Conservation (phyloP, 768 basidiomycete species). For the Leccinum olivaceopallidum region DNA sequence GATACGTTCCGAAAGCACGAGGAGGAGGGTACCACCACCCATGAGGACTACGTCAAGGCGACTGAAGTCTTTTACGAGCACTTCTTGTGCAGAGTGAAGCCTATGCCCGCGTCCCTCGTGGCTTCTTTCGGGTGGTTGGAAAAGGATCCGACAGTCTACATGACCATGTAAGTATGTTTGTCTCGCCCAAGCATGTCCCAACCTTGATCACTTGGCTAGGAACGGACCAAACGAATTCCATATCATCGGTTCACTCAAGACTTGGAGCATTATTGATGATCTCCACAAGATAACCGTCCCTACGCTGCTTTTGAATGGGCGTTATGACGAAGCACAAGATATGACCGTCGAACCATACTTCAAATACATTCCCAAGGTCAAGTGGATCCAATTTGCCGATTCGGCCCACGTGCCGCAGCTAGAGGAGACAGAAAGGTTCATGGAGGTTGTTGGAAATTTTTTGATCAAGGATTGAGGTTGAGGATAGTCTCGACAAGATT, state of each 20-base stretch:
- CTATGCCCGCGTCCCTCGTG: conserved; percentile 43
- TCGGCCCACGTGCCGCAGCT: conserved; percentile 38
- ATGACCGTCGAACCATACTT: conserved; percentile 36
- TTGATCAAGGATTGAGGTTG: conserved; percentile 18
- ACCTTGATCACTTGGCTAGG: conserved; percentile 25
- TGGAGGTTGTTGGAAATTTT: conserved; percentile 35
- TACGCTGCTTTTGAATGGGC: conserved; percentile 39
- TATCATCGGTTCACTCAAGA: conserved; percentile 34
- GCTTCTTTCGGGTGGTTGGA: conserved; percentile 35
- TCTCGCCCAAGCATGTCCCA: background rate
- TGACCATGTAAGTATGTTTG: conserved; percentile 41
- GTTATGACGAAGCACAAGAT: conserved; percentile 39
- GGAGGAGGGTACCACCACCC: conserved; percentile 41
- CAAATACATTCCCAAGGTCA: conserved; percentile 31
- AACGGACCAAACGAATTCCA: conserved; percentile 42
- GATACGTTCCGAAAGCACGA: conserved; percentile 47
- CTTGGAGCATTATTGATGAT: conserved; percentile 37
- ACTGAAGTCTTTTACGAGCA: conserved; percentile 42
- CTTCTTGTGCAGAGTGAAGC: conserved; percentile 45
- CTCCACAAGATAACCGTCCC: conserved; percentile 35
- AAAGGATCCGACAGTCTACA: conserved; percentile 49
- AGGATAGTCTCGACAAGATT: background rate
- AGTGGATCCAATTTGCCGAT: conserved; percentile 39
- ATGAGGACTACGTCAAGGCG: conserved; percentile 46
- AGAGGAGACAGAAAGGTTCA: conserved; percentile 39